Conservation (phyloP, 2,329 filamentous ascomycete genomes). For the Venturia aucupariae region DNA sequence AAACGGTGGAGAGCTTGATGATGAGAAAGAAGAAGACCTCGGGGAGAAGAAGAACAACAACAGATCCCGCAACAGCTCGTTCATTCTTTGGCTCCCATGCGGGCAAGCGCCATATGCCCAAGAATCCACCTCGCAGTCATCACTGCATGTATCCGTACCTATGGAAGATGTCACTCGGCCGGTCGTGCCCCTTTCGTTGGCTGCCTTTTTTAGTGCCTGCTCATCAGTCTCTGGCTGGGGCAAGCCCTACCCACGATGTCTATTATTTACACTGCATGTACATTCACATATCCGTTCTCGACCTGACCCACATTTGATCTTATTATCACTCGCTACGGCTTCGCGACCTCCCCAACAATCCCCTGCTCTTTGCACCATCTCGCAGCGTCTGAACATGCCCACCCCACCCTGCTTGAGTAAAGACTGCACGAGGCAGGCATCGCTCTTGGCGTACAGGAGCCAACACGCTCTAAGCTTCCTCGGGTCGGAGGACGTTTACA, state of each 20-base stretch:
- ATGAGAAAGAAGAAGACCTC: no score
- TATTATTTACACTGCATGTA: background rate
- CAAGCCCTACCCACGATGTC: constrained; percentile 2
- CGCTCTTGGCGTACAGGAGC: background rate
- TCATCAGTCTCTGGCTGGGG: background rate
- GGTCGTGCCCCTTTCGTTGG: no score
- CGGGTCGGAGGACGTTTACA: background rate
- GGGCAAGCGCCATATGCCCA: no score
- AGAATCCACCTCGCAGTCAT: background rate
- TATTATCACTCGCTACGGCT: background rate
- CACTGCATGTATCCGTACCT: no score
- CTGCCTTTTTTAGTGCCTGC: no score
- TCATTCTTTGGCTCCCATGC: no score
- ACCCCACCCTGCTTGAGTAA: background rate
- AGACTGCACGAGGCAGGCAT: background rate
- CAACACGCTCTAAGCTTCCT: background rate
- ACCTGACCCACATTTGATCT: background rate
- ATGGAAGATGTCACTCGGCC: no score
- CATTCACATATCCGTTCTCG: no score
- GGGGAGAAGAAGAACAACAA: no score
- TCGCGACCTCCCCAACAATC: background rate
- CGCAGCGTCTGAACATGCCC: background rate
- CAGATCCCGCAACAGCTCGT: no score
- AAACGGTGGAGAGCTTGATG: background rate
- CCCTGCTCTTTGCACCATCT: background rate